phyloP scores from a whole-genome alignment of 305 asterid species.

The Fraxinus angustifolia region DNA sequence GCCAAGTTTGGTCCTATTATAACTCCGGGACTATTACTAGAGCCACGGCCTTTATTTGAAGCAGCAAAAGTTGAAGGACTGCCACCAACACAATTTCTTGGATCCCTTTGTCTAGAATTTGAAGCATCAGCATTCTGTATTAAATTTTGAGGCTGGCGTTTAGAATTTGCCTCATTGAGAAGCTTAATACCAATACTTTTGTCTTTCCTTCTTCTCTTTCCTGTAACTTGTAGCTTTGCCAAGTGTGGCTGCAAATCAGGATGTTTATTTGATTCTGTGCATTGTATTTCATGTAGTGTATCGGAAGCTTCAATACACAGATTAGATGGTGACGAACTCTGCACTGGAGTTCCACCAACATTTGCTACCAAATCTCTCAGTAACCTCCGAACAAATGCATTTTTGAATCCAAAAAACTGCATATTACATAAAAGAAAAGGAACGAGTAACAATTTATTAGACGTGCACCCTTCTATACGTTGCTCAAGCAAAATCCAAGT shows the following conservation, averaged over 20 bases:
- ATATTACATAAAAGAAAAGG: slow-evolving; percentile 20
- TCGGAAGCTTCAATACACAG: slow-evolving; percentile 34
- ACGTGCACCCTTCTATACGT: slow-evolving; percentile 8
- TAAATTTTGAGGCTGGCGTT: slow-evolving; percentile 28
- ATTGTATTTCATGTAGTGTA: slow-evolving; percentile 29
- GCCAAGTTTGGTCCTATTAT: slow-evolving; percentile 31
- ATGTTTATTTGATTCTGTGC: slow-evolving; percentile 30
- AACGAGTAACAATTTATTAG: slow-evolving; percentile 1
- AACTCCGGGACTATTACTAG: slow-evolving; percentile 27
- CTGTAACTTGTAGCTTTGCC: slow-evolving; percentile 39
- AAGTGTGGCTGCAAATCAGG: slow-evolving; percentile 35
- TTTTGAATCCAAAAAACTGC: slow-evolving; percentile 91
- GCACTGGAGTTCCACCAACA: slow-evolving; percentile 54
- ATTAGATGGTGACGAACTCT: slow-evolving; percentile 33
- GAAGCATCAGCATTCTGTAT: slow-evolving; percentile 28
- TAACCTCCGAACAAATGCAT: slow-evolving; percentile 75
- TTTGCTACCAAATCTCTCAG: slow-evolving; percentile 78
- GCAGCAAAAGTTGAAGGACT: slow-evolving; percentile 24
- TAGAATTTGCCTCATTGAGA: slow-evolving; percentile 21
- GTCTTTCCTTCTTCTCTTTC: slow-evolving; percentile 58
- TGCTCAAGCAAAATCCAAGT: slow-evolving; percentile 11
- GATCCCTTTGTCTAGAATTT: slow-evolving; percentile 30
- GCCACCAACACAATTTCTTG: slow-evolving; percentile 15
- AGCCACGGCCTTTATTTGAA: slow-evolving; percentile 23
- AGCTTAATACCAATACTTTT: slow-evolving; percentile 29